These are phyloP conservation scores for Penicillium sp. DNA, from an alignment of 2,329 filamentous ascomycete genomes.

Conservation along the genomic window DNA sequence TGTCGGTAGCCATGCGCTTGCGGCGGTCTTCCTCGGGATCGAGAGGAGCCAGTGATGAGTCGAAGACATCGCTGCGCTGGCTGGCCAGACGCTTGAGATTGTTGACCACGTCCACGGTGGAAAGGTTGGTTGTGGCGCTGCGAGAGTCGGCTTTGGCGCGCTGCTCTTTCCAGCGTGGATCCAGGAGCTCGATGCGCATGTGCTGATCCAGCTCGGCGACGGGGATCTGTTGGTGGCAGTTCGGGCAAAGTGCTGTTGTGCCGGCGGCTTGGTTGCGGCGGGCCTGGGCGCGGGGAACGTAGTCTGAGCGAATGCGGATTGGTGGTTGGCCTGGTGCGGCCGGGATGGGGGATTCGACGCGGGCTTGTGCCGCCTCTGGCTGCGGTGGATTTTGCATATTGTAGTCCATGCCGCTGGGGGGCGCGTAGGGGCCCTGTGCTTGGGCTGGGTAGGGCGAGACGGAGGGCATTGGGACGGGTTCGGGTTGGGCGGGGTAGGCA, in stretches of 20 bases:
- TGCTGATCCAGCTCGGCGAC: slow-evolving; percentile 85
- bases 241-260: slow-evolving; percentile 71
- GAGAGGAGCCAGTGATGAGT: slow-evolving; percentile 55
- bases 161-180: slow-evolving; percentile 94
- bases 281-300: slow-evolving; percentile 79
- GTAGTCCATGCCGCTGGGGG: slow-evolving; percentile 29
- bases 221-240: slow-evolving; percentile 87
- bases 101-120: slow-evolving; percentile 82
- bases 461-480: slow-evolving; percentile 33
- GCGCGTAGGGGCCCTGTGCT: slow-evolving; percentile 28
- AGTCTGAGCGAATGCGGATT: slow-evolving; percentile 92
- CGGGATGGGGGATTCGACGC: slow-evolving; percentile 72
- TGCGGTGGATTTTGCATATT: slow-evolving; percentile 46
- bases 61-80: slow-evolving; percentile 84
- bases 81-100: slow-evolving; percentile 94
- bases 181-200: slow-evolving; percentile 90
- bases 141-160: slow-evolving; percentile 84
- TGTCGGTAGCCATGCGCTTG: slow-evolving; percentile 66
- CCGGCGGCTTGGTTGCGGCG: slow-evolving; percentile 67
- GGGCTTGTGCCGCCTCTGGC: slow-evolving; percentile 56
- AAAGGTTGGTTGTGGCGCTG: slow-evolving; percentile 80
- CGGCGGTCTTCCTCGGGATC: slow-evolving; percentile 70
- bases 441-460: slow-evolving; percentile 25
- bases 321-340: slow-evolving; percentile 56
- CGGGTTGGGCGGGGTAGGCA: slow-evolving; percentile 43